Evolutionary conservation across 2,329 filamentous ascomycete genomes (phyloP), one percentile per base, ranked within the genome.

Genomic region (Bipolaris bicolor): DNA sequence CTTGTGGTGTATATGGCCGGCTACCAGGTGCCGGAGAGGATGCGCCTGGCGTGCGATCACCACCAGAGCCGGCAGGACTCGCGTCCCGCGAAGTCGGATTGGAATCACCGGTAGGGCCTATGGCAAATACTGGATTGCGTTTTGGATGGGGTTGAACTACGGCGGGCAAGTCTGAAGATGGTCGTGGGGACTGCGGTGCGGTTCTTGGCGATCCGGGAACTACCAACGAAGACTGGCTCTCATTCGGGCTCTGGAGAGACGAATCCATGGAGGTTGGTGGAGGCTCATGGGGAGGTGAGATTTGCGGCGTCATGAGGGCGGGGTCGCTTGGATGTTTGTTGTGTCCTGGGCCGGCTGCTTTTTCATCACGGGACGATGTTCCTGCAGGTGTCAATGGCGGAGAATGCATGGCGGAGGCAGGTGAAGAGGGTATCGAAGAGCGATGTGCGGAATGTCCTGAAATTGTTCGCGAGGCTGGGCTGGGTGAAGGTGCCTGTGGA

Each of bases 371-470:
- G 51, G 84, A 86, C 62, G 82, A 80, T 41, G 91, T 94, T 49
- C 88, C 92, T 52, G 92, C 88, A 16, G 94, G 94, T 11, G 93
- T 97, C 50, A 98, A 83, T 40, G 92, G 92, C 64, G 94, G 94
- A 10, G 93, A 96, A 66, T 94, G 90, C 79, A 96, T 85, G 55
- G 89, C 86, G 57, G 88, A 86, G 43, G 85, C 80, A 59, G 85
- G 84, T 58, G 90, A 89, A 62, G 88, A 90, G 39, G 86, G 80
- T 72, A 84, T 83, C 65, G 83, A 85, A 16, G 65, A 52, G 39
- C 67, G 70, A 53, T 72, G 71, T 45, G 57, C 60, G 57, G 81
- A 88, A 62, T 89, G 88, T 78, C 67, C 66, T 34, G 78, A 79
- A 6, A 72, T 66, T 49, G 79, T 77, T 86, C 74, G 78, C 31